These are phyloP conservation scores for Orbilia ellipsospora DNA, from an alignment of 2,329 filamentous ascomycete species.

Conservation along the genomic window DNA sequence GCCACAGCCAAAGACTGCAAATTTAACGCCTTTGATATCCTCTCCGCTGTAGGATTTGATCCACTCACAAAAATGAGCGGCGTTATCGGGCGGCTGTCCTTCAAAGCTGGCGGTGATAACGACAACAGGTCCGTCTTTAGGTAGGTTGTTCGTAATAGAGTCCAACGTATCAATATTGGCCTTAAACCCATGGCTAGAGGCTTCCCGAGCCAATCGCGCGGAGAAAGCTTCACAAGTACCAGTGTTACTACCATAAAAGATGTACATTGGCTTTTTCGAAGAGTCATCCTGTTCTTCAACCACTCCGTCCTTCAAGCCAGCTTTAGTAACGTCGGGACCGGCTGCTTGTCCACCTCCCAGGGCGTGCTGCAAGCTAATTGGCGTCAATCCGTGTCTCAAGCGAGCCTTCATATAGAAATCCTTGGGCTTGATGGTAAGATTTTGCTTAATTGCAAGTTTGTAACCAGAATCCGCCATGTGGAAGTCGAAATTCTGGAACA, in stretches of 20 bases:
- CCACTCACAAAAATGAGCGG: conserved; percentile 75
- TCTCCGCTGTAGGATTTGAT: conserved; percentile 68
- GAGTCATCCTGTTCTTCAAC: conserved; percentile 40
- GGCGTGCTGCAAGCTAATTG: conserved; percentile 63
- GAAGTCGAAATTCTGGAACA: conserved; percentile 79
- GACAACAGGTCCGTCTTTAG: conserved; percentile 69
- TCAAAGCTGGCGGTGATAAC: conserved; percentile 79
- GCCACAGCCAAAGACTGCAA: conserved; percentile 78
- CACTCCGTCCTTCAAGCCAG: conserved; percentile 45
- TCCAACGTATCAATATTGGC: conserved; percentile 71
- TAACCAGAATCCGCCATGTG: conserved; percentile 72
- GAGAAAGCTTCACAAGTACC: conserved; percentile 79
- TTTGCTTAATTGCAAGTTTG: conserved; percentile 68
- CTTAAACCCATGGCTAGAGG: conserved; percentile 70
- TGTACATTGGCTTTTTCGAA: conserved; percentile 67
- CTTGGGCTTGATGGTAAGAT: conserved; percentile 73
- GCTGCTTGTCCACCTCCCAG: conserved; percentile 55
- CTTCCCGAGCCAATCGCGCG: conserved; percentile 71
- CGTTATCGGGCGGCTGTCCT: conserved; percentile 78
- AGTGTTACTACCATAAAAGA: conserved; percentile 79
- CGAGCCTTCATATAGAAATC: conserved; percentile 72
- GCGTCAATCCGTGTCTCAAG: conserved; percentile 67
- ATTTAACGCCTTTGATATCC: conserved; percentile 70
- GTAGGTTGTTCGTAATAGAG: conserved; percentile 70
- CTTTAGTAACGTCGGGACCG: conserved; percentile 31